Evolutionary conservation across 768 basidiomycete species (phyloP), one percentile per base, ranked within the genome.

Genomic region (Boletus huronensis): DNA sequence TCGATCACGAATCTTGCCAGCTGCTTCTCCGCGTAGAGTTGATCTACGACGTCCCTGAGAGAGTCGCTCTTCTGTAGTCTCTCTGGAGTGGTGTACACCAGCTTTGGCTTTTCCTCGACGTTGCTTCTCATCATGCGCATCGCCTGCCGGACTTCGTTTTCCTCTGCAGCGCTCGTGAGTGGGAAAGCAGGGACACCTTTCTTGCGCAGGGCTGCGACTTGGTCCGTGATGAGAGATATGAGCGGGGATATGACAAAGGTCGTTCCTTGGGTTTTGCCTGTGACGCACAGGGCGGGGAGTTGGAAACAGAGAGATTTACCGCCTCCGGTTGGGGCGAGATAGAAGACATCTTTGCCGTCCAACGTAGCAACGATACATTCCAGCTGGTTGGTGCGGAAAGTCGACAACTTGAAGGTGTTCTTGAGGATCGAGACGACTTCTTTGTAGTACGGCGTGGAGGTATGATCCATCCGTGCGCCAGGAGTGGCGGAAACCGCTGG

Each of bases 241-340:
- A 99, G 80, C 1, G 97, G 97, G 3, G 90, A 89, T 42, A 99
- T 79, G 29, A 99, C 94, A 50, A 99, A 77, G 0, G 94, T 93
- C 3, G 97, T 83, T 32, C 95, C 93, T 50, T 74, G 76, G 0
- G 89, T 92, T 63, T 74, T 80, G 2, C 90, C 92, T 6, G 73
- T 73, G 35, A 73, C 71, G 64, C 93, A 90, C 32, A 97, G 78
- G 2, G 93, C 95, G 0, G 97, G 97, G 2, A 98, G 84, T 68
- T 98, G 86, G 70, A 86, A 93, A 61, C 88, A 93, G 36, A 94
- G 75, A 62, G 87, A 90, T 73, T 95, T 94, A 1, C 93, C 93
- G 5, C 93, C 93, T 34, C 93, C 94, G 1, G 97, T 99, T 1
- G 97, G 97, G 84, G 98, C 95, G 8, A 98, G 79, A 17, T 98